These are phyloP conservation scores for Rhizophagus prolifer DNA, from an alignment of 192 early-diverging fungal species.

Conservation along the genomic window DNA sequence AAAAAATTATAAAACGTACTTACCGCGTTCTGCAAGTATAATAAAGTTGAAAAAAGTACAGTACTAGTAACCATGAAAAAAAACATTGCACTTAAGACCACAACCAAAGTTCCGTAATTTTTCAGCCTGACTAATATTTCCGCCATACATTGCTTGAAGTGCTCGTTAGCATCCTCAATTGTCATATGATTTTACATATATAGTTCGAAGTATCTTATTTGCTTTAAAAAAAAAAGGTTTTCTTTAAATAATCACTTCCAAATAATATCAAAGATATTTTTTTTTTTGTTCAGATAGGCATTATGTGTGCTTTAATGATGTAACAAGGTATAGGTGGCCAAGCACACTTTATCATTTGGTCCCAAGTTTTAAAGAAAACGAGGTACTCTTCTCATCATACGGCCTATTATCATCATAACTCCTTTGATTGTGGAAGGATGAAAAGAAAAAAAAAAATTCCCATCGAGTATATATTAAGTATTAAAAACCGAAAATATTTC, in stretches of 20 bases:
- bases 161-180: too few species aligned
- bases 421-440: conserved; percentile 14
- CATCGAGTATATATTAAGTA: too few species aligned
- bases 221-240: not conserved
- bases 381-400: conserved; percentile 13
- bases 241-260: not conserved
- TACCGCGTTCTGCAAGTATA: conserved; percentile 80
- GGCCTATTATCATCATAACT: conserved; percentile 19
- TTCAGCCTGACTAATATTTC: too few species aligned
- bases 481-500: too few species aligned
- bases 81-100: conserved; percentile 65
- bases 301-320: conserved; percentile 6
- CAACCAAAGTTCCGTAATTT: too few species aligned
- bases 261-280: not conserved
- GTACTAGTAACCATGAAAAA: conserved; percentile 71
- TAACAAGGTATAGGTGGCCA: conserved; percentile 14
- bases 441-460: not conserved
- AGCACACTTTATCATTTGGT: conserved; percentile 20
- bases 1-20: not conserved
- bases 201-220: too few species aligned
- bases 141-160: too few species aligned
- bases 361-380: conserved; percentile 21
- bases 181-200: too few species aligned
- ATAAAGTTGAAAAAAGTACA: conserved; percentile 69
- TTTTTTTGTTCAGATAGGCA: conserved; percentile 16